These are phyloP conservation scores for Pythium dissimile DNA, from an alignment of 352 stramenopile species.

Conservation along the genomic window DNA sequence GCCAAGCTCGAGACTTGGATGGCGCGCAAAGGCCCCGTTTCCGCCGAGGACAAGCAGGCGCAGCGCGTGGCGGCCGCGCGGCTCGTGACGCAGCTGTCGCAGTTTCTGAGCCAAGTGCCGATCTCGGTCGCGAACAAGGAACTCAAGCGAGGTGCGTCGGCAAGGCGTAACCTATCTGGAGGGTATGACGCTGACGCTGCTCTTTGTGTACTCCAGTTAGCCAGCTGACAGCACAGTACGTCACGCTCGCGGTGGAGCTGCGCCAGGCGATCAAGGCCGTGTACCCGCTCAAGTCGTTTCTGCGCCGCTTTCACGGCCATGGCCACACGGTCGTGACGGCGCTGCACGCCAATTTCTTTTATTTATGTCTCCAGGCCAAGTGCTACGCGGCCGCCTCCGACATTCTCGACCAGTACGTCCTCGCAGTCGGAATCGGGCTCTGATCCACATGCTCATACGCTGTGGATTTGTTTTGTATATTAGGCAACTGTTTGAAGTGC, in stretches of 20 bases:
- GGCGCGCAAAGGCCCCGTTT: slow-evolving; percentile 15
- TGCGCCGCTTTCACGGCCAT: slow-evolving; percentile 58
- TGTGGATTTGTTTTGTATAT: slow-evolving; percentile 3
- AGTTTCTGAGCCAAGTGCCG: slow-evolving; percentile 48
- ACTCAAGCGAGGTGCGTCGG: slow-evolving; percentile 38
- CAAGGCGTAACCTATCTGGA: neutral
- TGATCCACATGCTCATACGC: neutral
- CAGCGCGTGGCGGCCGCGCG: slow-evolving; percentile 19
- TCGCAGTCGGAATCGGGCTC: neutral
- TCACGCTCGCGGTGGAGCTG: slow-evolving; percentile 39
- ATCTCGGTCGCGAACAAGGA: slow-evolving; percentile 51
- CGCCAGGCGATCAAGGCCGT: slow-evolving; percentile 58
- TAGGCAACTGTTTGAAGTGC: slow-evolving; percentile 73
- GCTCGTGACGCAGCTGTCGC: slow-evolving; percentile 38
- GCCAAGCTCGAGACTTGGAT: slow-evolving; percentile 50
- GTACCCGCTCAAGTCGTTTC: slow-evolving; percentile 66
- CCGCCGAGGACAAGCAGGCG: slow-evolving; percentile 22
- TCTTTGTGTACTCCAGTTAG: slow-evolving; percentile 32
- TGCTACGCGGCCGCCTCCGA: slow-evolving; percentile 71
- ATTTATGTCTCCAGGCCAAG: slow-evolving; percentile 79
- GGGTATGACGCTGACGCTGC: neutral
- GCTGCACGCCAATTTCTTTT: slow-evolving; percentile 68
- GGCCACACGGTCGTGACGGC: slow-evolving; percentile 54
- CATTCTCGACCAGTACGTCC: slow-evolving; percentile 59
- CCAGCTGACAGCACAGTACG: slow-evolving; percentile 47